Percentiles rank a stretch among this genome's conserved stretches.
Conservation (phyloP, 2,329 filamentous ascomycete genomes). For the Fusarium oxysporum region DNA sequence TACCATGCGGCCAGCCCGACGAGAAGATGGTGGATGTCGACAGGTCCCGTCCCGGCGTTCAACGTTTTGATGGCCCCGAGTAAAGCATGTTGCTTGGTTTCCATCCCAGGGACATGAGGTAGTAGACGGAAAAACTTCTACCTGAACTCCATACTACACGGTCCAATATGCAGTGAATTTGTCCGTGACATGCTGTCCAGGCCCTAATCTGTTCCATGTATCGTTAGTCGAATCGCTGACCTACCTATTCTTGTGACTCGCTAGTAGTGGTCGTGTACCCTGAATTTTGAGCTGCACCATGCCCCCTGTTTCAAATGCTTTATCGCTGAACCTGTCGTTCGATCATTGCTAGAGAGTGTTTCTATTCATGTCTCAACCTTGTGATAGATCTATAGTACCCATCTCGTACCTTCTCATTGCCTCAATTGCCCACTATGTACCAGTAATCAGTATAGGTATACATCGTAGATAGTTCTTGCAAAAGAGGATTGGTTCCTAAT, state of each 20-base stretch:
- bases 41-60: conserved; percentile 16
- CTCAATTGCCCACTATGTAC: background rate
- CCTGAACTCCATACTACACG: conserved; percentile 23
- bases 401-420: background rate
- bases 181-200: conserved; percentile 1
- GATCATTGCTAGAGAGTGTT: background rate
- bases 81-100: conserved; percentile 35
- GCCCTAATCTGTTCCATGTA: background rate
- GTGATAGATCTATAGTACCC: background rate
- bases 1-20: conserved; percentile 37
- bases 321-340: background rate
- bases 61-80: conserved; percentile 39
- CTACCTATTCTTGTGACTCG: background rate
- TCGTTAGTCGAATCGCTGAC: background rate
- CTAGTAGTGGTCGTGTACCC: background rate
- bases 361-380: background rate
- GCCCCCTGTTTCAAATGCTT: conserved; percentile 13
- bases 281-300: background rate
- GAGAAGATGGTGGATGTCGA: conserved; percentile 30
- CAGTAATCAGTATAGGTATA: background rate
- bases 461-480: background rate
- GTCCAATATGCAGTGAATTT: conserved; percentile 3
- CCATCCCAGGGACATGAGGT: conserved; percentile 25
- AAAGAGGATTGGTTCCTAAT: background rate
- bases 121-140: conserved; percentile 21